Conservation (phyloP, 805 yeast species). For the Candida pini region DNA sequence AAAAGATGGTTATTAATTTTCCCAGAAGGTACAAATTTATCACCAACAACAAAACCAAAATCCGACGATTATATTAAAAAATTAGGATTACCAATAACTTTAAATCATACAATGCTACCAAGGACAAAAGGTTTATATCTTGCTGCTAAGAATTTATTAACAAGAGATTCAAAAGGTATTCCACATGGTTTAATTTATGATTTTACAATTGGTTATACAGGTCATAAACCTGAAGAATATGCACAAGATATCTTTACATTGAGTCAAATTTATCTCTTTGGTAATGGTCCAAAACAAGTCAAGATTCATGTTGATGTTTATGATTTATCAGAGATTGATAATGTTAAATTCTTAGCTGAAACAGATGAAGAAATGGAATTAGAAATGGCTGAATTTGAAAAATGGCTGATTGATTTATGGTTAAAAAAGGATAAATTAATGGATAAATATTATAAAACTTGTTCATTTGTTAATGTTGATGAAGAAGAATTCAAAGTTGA, state of each 20-base stretch:
- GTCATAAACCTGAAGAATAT: conserved; percentile 52
- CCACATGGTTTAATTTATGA: conserved; percentile 64
- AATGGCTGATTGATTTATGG: conserved; percentile 78
- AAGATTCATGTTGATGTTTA: conserved; percentile 60
- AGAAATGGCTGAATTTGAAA: conserved; percentile 46
- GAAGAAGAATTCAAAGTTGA: conserved; percentile 14
- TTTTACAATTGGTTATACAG: conserved; percentile 77
- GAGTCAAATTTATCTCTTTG: conserved; percentile 55
- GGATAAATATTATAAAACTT: conserved; percentile 53
- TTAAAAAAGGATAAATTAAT: conserved; percentile 66
- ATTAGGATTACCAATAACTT: conserved; percentile 35
- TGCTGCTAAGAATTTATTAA: conserved; percentile 53
- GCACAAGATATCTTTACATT: conserved; percentile 78
- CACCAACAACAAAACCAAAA: conserved; percentile 54
- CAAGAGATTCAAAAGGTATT: conserved; percentile 12
- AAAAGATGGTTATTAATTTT: conserved; percentile 66
- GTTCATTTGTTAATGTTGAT: conserved; percentile 37
- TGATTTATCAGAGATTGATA: conserved; percentile 29
- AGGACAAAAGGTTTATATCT: conserved; percentile 74
- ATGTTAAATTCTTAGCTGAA: conserved; percentile 36
- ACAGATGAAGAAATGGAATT: conserved; percentile 35
- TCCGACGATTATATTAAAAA: conserved; percentile 55
- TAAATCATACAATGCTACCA: conserved; percentile 73
- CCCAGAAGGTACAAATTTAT: conserved; percentile 93
- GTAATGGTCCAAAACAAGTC: conserved; percentile 64